Conservation (phyloP, 495 filamentous ascomycete species). For the Geopyxis carbonaria region DNA sequence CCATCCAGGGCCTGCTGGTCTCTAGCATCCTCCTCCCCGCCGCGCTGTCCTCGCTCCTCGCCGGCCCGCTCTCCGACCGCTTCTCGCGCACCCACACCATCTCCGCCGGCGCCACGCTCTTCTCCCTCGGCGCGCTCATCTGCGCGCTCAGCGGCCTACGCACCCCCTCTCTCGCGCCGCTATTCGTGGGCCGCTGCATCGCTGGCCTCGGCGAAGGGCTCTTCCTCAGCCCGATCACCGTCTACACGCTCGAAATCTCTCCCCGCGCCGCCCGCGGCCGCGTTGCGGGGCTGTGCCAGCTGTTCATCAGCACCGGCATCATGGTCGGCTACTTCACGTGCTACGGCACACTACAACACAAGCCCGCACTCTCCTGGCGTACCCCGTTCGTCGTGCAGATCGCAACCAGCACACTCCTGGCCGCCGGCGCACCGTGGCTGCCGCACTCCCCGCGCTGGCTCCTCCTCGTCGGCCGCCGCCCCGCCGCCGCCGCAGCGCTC, state of each 20-base stretch:
- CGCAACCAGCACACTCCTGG: conserved; percentile 22
- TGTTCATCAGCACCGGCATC: conserved; percentile 36
- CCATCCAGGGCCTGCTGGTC: conserved; percentile 42
- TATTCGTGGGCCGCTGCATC: conserved; percentile 38
- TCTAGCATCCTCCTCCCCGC: conserved; percentile 48
- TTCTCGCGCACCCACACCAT: conserved; percentile 39
- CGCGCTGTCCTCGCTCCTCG: conserved; percentile 43
- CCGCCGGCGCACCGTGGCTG: conserved; percentile 28
- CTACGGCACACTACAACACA: conserved; percentile 37
- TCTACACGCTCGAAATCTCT: conserved; percentile 47
- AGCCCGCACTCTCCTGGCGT: conserved; percentile 41
- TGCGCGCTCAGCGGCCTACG: conserved; percentile 28
- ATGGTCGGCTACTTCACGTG: conserved; percentile 44
- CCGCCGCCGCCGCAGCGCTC: conserved; percentile 27
- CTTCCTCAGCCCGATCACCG: conserved; percentile 39
- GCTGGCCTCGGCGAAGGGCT: conserved; percentile 43
- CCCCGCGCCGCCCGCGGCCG: conserved; percentile 35
- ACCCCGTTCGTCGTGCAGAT: conserved; percentile 34
- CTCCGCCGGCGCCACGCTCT: conserved; percentile 36
- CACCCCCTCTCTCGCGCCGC: conserved; percentile 31
- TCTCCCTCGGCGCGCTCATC: conserved; percentile 37
- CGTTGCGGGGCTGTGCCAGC: conserved; percentile 39
- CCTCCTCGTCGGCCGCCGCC: conserved; percentile 22
- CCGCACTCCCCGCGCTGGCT: conserved; percentile 33
- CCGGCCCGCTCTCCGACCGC: conserved; percentile 43